Base-by-base conservation (phyloP, 2,329 filamentous ascomycete genomes). In the Cytospora paraplurivora region DNA sequence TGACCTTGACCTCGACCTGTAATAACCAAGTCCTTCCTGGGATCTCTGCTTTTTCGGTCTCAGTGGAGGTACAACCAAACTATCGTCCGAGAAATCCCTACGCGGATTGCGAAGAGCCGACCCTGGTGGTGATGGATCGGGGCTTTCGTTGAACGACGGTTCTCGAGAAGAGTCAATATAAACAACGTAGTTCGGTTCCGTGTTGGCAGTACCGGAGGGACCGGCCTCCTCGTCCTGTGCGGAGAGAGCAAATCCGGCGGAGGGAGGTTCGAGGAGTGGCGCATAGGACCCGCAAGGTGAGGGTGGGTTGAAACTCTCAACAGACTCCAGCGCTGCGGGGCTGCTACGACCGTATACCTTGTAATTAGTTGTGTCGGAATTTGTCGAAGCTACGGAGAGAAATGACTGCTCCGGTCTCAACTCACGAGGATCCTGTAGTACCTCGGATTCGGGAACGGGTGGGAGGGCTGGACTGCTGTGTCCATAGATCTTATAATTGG, bases 71-170 rank as follows among this genome's bases (percentile, higher is more conserved):
- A 88, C 83, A 13, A 84, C 70, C 35, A 88, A 76, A 66, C 85
- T 88, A 69, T 88, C 86, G 67, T 85, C 84, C 0, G 86, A 88
- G 70, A 83, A 88, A 62, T 80, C 78, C 21, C 76, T 74, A 7
- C 76, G 77, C 1, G 75, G 66, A 38, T 71, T 70, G 27, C 68
- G 74, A 7, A 71, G 66, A 61, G 75, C 69, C 44, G 77, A 75
- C 33, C 68, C 71, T 12, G 77, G 79, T 33, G 71, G 70, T 15
- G 79, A 77, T 13, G 64, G 50, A 12, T 63, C 50, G 15, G 64
- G 64, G 33, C 57, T 66, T 33, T 51, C 53, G 21, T 66, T 59
- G 11, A 78, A 74, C 38, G 79, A 77, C 21, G 73, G 68, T 5
- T 64, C 64, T 8, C 62, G 62, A 13, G 79, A 79, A 3, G 75